Base-by-base conservation (phyloP, 2,329 filamentous ascomycete genomes). In the Fusarium denticulatum region DNA sequence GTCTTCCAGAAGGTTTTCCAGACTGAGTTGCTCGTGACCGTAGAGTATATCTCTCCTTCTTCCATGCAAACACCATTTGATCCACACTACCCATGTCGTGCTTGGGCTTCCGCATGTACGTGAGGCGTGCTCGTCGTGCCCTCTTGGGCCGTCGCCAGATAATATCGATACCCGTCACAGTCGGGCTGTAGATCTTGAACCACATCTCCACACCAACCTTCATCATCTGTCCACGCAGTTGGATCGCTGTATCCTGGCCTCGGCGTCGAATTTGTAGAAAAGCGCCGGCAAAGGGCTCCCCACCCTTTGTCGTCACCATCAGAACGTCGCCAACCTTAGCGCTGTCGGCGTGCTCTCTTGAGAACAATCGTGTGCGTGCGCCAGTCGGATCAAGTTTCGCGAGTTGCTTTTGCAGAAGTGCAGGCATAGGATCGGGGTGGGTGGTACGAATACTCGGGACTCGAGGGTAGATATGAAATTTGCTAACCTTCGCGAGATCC, bases 121-220 rank as follows among this genome's bases (percentile, higher is more conserved):
- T 97, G 82, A 99, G 86, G 76, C 94, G 88, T 32, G 95, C 96
- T 79, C 96, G 90, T 81, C 95, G 92, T 74, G 94, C 94, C 82
- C 94, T 90, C 92, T 95, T 96, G 80, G 90, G 88, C 73, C 90
- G 89, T 78, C 96, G 88, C 89, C 97, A 94, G 82, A 98, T 93
- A 77, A 99, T 92, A 85, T 99, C 96, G 79, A 99, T 94, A 73
- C 94, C 94, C 81, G 93, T 91, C 37, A 98, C 92, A 80, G 94
- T 93, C 69, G 96, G 96, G 80, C 91, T 94, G 86, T 96, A 98
- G 67, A 98, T 88, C 87, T 99, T 99, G 84, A 93, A 95, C 92
- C 94, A 97, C 94, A 97, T 96, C 88, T 99, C 96, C 68, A 97
- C 94, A 69, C 94, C 94, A 12, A 97, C 90, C 77, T 93, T 90